Percentiles rank a stretch among this genome's conserved stretches.
Conservation (phyloP, 441 rosid species). For the Arabidopsis hybrid region DNA sequence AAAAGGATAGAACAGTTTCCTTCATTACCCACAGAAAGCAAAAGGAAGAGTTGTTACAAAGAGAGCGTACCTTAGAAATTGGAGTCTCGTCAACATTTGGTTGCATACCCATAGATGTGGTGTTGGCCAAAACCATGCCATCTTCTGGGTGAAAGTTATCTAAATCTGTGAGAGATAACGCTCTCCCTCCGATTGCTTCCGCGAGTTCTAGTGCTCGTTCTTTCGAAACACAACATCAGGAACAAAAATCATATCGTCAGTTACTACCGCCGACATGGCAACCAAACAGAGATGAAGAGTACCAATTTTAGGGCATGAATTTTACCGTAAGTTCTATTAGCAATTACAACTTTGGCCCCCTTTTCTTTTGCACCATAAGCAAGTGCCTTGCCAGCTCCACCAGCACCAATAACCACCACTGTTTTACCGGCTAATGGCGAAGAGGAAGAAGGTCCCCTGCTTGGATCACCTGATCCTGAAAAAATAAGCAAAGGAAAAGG, state of each 20-base stretch:
- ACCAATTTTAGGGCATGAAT: conserved; percentile 20
- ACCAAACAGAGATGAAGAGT: conserved; percentile 5
- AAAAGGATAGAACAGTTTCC: not conserved
- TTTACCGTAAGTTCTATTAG: conserved; percentile 74
- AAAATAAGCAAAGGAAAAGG: conserved; percentile 17
- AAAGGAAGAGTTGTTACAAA: conserved; percentile 12
- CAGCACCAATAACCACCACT: conserved; percentile 82
- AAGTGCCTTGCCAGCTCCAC: conserved; percentile 88
- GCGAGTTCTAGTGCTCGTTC: conserved; percentile 73
- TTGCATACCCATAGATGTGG: conserved; percentile 84
- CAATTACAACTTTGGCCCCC: conserved; percentile 68
- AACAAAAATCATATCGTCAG: conserved; percentile 28
- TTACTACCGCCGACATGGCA: conserved; percentile 9
- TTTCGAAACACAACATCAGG: conserved; percentile 38
- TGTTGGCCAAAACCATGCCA: conserved; percentile 71
- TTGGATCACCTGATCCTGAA: conserved; percentile 49
- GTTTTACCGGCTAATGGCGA: conserved; percentile 72
- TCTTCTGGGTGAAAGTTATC: conserved; percentile 64
- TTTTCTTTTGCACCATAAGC: conserved; percentile 82
- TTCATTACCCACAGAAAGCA: not conserved
- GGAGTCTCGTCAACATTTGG: conserved; percentile 73
- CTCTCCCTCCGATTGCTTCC: conserved; percentile 60
- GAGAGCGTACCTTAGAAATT: conserved; percentile 56
- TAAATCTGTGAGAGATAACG: conserved; percentile 62
- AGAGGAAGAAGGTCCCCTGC: conserved; percentile 39